Evolutionary conservation across 1,284 basidiomycete genomes (phyloP), one percentile per base, ranked within the genome.

Genomic region (Ceratobasidium sp.): DNA sequence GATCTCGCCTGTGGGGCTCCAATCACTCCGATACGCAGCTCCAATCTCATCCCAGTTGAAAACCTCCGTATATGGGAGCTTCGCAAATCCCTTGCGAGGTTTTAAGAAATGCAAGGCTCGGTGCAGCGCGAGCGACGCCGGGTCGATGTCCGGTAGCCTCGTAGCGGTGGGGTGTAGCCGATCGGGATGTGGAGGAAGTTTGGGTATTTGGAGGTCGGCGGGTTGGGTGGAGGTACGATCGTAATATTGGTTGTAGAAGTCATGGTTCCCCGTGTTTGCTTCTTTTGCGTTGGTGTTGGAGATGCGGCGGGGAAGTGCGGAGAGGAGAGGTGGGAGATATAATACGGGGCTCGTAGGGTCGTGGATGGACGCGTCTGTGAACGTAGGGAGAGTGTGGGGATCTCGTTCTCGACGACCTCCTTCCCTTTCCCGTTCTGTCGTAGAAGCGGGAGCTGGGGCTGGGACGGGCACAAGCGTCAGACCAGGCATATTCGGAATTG

Each of bases 41-140:
- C 66, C 79, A 0, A 98, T 84, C 57, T 92, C 87, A 22, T 82
- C 79, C 95, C 95, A 98, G 81, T 97, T 97, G 86, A 97, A 98
- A 0, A 93, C 92, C 44, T 89, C 85, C 1, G 84, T 82, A 79
- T 96, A 97, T 3, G 89, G 85, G 2, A 82, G 82, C 17, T 78
- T 79, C 0, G 94, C 91, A 77, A 97, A 81, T 0, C 82, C 80
- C 0, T 87, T 86, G 2, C 88, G 59, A 0, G 94, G 93, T 27
- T 80, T 86, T 84, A 97, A 96, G 64, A 85, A 82, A 80, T 97
- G 94, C 48, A 97, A 84, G 0, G 94, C 92, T 80, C 91, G 91
- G 83, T 97, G 95, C 1, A 98, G 84, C 0, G 92, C 91, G n/a
- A 96, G 83, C 1, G 93, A 94, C 1, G 89, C 91, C 0, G 91